Conservation (phyloP, 805 yeast genomes). For the Cyberlindnera maclurae region DNA sequence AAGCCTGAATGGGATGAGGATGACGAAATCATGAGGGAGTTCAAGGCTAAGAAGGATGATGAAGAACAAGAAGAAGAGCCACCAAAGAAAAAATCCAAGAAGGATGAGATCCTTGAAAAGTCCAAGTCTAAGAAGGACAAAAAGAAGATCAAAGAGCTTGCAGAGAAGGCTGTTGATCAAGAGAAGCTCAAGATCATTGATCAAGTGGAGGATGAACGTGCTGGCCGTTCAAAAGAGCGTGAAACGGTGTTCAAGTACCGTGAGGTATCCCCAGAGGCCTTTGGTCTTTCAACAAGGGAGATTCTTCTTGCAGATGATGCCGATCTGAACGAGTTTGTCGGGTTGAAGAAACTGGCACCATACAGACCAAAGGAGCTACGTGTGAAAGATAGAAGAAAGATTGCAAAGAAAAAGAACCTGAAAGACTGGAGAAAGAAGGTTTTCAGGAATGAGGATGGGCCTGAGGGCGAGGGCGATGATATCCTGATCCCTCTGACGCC, state of each 20-base stretch:
- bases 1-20: constrained; percentile 67
- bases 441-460: constrained; percentile 56
- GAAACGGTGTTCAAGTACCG: constrained; percentile 69
- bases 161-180: constrained; percentile 72
- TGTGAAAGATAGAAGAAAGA: constrained; percentile 75
- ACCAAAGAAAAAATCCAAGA: constrained; percentile 37
- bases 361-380: constrained; percentile 71
- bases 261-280: constrained; percentile 92
- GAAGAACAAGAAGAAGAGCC: constrained; percentile 29
- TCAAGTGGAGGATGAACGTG: constrained; percentile 55
- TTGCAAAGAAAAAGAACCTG: constrained; percentile 72
- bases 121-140: constrained; percentile 54
- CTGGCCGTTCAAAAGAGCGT: constrained; percentile 47
- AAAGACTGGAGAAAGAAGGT: constrained; percentile 87
- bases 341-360: constrained; percentile 90
- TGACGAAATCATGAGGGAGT: constrained; percentile 43
- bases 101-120: constrained; percentile 51
- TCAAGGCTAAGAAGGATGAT: constrained; percentile 31
- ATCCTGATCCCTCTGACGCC: constrained; percentile 19
- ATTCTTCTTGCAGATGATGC: constrained; percentile 86
- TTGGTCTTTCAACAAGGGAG: constrained; percentile 79
- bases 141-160: constrained; percentile 53
- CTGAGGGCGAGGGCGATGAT: constrained; percentile 21
- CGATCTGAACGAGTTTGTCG: constrained; percentile 75
- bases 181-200: constrained; percentile 60